Evolutionary conservation across 305 asterid species (phyloP), one percentile per base, ranked within the genome.

Genomic region (Fraxinus xanthoxyloides): DNA sequence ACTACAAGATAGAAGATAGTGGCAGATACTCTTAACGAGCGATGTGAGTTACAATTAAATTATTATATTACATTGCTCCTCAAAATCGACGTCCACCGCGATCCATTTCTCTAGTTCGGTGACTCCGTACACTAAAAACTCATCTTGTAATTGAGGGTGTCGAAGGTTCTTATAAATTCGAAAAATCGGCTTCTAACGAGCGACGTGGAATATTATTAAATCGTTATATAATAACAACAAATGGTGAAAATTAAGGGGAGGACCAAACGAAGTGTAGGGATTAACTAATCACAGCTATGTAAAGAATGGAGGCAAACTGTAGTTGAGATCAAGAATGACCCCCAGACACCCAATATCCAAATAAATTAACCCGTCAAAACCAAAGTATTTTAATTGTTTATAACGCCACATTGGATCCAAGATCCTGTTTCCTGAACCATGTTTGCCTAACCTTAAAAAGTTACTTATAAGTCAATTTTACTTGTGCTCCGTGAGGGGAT

Each of bases 201-300:
- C 30, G 31, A 59, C 0, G 26, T 8, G 31, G 4, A 23, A 23
- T 61, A 21, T 59, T 15, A 59, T 21, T 19, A 59, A 7, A 23
- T 59, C 8, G 30, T 59, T 59, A 59, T 7, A 59, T 59, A 59
- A 21, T 6, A 19, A 56, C 67, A 56, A 56, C 7, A 21, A 61
- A 23, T 3, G 13, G 31, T 61, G 1, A 26, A 1, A 72, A 83
- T 43, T 85, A 82, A 84, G 83, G 88, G 75, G 87, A 85, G 38
- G 79, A 72, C 6, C 31, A 77, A 23, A 38, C 82, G 36, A 10
- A 63, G 23, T 12, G 23, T 67, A 30, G 38, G 75, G 43, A 70
- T 15, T 70, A 31, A 70, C 15, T 26, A 65, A 28, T 65, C 19
- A 65, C 73, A 26, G 0, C 36, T 12, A 12, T 65, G 34, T 65